These are phyloP conservation scores for Aspergillus ellipticus DNA, from an alignment of 495 filamentous ascomycete genomes.

Conservation along the genomic window DNA sequence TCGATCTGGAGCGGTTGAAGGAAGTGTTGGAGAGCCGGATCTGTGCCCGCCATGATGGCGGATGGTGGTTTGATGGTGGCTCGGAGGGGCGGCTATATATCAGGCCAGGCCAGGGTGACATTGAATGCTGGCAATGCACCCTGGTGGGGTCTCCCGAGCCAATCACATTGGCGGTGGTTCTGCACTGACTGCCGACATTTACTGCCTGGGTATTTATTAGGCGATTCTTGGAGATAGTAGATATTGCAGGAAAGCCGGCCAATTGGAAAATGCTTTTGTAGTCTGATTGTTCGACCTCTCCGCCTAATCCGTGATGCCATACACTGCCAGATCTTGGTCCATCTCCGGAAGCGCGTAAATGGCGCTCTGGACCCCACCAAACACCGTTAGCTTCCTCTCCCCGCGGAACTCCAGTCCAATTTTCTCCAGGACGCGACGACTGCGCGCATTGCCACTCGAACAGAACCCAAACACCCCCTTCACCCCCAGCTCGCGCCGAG, in stretches of 20 bases:
- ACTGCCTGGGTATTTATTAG: no score
- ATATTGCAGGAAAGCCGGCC: no score
- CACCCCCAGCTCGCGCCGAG: slow-evolving; percentile 16
- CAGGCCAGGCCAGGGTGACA: no score
- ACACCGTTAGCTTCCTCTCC: not conserved
- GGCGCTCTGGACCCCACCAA: not conserved
- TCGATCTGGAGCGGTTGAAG: slow-evolving; percentile 16
- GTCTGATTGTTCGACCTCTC: no score
- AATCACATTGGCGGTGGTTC: no score
- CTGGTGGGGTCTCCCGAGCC: no score
- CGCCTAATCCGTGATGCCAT: not conserved
- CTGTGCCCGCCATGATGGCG: not conserved
- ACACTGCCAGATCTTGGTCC: not conserved
- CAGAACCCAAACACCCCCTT: slow-evolving; percentile 2
- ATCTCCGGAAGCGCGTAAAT: not conserved
- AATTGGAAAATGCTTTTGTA: no score
- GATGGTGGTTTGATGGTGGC: no score
- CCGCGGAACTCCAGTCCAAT: not conserved
- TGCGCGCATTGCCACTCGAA: not conserved
- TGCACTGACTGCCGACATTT: no score
- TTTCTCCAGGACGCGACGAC: not conserved
- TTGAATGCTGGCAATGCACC: no score
- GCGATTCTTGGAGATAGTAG: no score
- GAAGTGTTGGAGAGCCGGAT: not conserved
- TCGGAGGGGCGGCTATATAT: no score